phyloP scores from a whole-genome alignment of 1,284 basidiomycete species.

The Blastosporella zonata region DNA sequence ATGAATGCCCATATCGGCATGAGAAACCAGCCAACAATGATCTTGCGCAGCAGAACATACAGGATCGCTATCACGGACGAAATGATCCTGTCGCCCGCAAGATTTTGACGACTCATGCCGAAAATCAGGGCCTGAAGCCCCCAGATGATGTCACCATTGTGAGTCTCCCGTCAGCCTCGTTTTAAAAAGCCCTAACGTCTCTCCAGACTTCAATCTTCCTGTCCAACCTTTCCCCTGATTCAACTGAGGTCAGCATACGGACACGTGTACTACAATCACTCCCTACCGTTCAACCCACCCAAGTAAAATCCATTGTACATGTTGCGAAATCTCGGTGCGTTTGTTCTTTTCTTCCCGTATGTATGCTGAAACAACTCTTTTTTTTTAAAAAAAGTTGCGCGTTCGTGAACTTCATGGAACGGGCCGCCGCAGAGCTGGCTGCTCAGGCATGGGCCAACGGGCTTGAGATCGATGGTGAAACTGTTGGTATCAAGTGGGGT shows the following conservation, averaged over 20 bases:
- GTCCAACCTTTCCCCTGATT: constrained; percentile 73
- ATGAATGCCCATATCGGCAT: constrained; percentile 93
- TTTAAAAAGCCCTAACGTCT: constrained; percentile 1
- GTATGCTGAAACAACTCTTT: constrained; percentile 42
- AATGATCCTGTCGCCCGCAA: constrained; percentile 92
- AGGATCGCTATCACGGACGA: constrained; percentile 87
- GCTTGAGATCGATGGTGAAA: constrained; percentile 79
- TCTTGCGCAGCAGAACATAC: constrained; percentile 87
- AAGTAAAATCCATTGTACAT: constrained; percentile 84
- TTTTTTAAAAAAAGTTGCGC: constrained; percentile 88
- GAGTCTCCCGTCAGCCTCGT: constrained; percentile 32
- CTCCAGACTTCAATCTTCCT: constrained; percentile 90
- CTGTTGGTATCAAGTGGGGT: constrained; percentile 86
- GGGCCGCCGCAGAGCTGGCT: constrained; percentile 79
- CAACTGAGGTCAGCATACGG: constrained; percentile 78
- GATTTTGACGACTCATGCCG: constrained; percentile 75
- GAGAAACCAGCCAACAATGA: constrained; percentile 85
- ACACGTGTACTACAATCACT: constrained; percentile 72
- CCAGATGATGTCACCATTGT: constrained; percentile 88
- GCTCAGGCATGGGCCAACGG: constrained; percentile 85
- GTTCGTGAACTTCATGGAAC: constrained; percentile 90
- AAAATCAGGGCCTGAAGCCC: constrained; percentile 77
- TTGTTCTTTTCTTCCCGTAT: neutral
- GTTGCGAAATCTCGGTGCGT: constrained; percentile 75
- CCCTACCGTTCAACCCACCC: constrained; percentile 62